Evolutionary conservation across 2,329 filamentous ascomycete species (phyloP), one percentile per base, ranked within the genome.

Genomic region (Furcasterigmium furcatum): DNA sequence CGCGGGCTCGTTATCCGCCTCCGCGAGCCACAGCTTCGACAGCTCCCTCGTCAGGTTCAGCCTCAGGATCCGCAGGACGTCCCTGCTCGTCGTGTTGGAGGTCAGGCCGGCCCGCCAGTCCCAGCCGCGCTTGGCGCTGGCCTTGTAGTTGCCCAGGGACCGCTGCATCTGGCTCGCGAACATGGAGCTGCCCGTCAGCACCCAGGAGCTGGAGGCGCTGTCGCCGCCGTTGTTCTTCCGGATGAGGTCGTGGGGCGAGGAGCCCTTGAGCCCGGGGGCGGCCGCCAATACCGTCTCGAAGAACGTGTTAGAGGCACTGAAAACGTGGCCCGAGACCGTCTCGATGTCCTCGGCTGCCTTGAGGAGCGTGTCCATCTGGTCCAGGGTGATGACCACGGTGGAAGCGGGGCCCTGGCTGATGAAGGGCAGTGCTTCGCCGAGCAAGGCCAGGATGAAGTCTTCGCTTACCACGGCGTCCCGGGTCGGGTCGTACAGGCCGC

Each of bases 401-500:
- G 29, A 34, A 2, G 66, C 57, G 1, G 68, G 64, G 10, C 61
- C 60, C 53, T 82, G 72, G 57, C 84, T 81, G 49, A 95, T 72
- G 50, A 96, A 88, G 2, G 89, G 79, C 4, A 92, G 79, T 0
- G 85, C 83, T 67, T 97, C 92, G 43, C 90, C 91, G 2, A 97
- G 76, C 13, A 97, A 73, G 4, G 87, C 83, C 9, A 96, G 74
- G 19, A 97, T 68, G 43, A 91, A 91, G 56, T 97, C 92, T 51
- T 95, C 88, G 55, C 88, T 88, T 16, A 96, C 87, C 7, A 95
- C 89, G 1, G 88, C 84, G 58, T 91, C 87, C 12, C 88, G 80
- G 16, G 81, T 79, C 20, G 84, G 82, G 59, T 97, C 91, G 62
- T 91, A 95, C 3, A 96, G 73, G 1, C 92, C 92, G 45, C 92